Evolutionary conservation across 2,329 filamentous ascomycete species (phyloP).

Genomic region (Fusarium sp.): DNA sequence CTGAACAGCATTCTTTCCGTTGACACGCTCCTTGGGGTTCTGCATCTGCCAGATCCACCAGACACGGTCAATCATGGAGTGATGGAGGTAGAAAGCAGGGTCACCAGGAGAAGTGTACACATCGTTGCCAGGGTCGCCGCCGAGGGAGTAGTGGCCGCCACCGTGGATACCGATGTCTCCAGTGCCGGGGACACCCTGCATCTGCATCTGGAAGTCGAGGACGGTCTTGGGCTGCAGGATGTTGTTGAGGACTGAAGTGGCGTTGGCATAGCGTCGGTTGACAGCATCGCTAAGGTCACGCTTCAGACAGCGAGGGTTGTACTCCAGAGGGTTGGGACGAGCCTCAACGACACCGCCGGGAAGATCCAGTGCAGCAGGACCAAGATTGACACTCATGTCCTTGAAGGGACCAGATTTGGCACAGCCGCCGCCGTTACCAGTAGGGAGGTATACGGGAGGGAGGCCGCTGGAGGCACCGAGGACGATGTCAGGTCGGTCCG

Average conservation of each 20-base stretch:
- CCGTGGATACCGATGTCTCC: slow-evolving; percentile 53
- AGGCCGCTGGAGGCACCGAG: slow-evolving; percentile 48
- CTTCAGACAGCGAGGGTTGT: slow-evolving; percentile 60
- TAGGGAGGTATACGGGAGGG: slow-evolving; percentile 53
- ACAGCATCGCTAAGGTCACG: slow-evolving; percentile 52
- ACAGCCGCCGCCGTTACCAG: slow-evolving; percentile 69
- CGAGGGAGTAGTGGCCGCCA: slow-evolving; percentile 57
- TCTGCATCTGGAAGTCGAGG: slow-evolving; percentile 59
- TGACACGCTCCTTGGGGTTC: slow-evolving; percentile 43
- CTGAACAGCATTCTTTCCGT: slow-evolving; percentile 37
- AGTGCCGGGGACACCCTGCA: slow-evolving; percentile 55
- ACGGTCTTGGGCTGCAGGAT: slow-evolving; percentile 56
- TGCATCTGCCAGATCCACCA: slow-evolving; percentile 52
- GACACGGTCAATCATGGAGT: slow-evolving; percentile 50
- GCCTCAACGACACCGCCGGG: slow-evolving; percentile 44
- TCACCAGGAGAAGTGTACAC: slow-evolving; percentile 57
- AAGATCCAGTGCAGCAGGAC: slow-evolving; percentile 52
- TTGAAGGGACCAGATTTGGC: slow-evolving; percentile 64
- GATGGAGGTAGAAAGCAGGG: slow-evolving; percentile 54
- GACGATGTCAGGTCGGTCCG: slow-evolving; percentile 41
- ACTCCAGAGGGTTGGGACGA: slow-evolving; percentile 49
- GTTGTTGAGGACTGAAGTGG: slow-evolving; percentile 52
- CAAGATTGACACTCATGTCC: slow-evolving; percentile 57
- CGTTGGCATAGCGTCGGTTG: slow-evolving; percentile 47
- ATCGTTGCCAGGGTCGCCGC: slow-evolving; percentile 59